Base-by-base conservation (phyloP, 768 basidiomycete species). In the Leucogyrophana mollusca region DNA sequence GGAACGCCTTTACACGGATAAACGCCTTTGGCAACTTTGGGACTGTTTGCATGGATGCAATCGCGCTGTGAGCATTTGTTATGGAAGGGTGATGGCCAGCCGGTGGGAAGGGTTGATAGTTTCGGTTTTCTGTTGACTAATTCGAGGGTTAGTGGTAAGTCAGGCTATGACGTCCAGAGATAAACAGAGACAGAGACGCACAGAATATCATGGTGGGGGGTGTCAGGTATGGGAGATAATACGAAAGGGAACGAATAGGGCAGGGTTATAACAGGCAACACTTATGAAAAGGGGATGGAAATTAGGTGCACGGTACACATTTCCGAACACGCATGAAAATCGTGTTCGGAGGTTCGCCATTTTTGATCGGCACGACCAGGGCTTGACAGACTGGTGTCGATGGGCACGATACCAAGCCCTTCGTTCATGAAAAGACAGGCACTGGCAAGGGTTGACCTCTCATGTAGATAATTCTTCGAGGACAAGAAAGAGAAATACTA, bases 61-160 rank as follows among this genome's bases (percentile, higher is more conserved):
- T 57, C 61, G 34, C 33, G 60, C 34, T 66, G 58, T 40, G 60
- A 61, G 27, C 68, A 70, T 44, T 65, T 70, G 54, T 68, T 65
- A 41, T 70, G 69, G 44, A 56, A 67, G 8, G 56, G 56, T 8
- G 69, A 69, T 16, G 68, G 68, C 69, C 69, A 70, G 32, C 56
- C 57, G 2, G 61, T 46, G 1, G 66, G 67, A 4, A 64, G 54
- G 2, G 57, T 49, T 21, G 55, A 47, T 18, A 50, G 27, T 30
- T 69, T 69, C 33, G 61, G 55, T 21, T 60, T 68, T 51, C 40
- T 60, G 36, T 51, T 61, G 41, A 69, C 65, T 69, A 30, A 14
- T 20, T 17, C n/a, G 22, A 30, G 34, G 25, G 25, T 37, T 30
- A 41, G 46, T 37, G 33, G 37, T 27, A 17, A 20, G 9, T 20